A percentile compares a stretch with the other conserved stretches of the same genome.
Conservation (phyloP, 2,329 filamentous ascomycete species). For the Calonectria naviculata region DNA sequence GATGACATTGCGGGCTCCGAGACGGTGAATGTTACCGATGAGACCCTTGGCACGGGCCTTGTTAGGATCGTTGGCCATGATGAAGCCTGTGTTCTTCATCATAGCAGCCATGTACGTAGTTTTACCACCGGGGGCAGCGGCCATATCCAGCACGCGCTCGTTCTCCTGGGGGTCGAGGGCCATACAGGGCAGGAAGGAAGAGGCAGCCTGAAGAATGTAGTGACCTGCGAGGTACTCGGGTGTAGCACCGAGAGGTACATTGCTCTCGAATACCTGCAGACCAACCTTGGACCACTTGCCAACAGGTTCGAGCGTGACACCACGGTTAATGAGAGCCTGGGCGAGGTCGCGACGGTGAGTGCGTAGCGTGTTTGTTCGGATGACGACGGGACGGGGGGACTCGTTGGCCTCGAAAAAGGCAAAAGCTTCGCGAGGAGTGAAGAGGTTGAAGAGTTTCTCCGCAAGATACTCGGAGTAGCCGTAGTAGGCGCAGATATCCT, state of each 20-base stretch:
- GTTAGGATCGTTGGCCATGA: constrained; percentile 97
- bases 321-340: constrained; percentile 93
- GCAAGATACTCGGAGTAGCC: constrained; percentile 96
- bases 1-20: constrained; percentile 92
- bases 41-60: constrained; percentile 95
- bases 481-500: constrained; percentile 96
- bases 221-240: constrained; percentile 97
- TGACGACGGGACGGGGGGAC: constrained; percentile 90
- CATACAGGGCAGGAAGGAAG: constrained; percentile 98
- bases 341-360: constrained; percentile 83
- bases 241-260: constrained; percentile 87
- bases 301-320: constrained; percentile 94
- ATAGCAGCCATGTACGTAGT: constrained; percentile 95
- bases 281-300: constrained; percentile 99
- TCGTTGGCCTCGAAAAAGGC: constrained; percentile 99
- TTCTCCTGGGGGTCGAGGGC: constrained; percentile 93
- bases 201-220: constrained; percentile 97
- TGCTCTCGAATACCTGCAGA: constrained; percentile 93
- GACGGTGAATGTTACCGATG: constrained; percentile 96
- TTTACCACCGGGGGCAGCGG: constrained; percentile 94
- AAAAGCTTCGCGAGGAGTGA: constrained; percentile 92
- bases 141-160: constrained; percentile 93
- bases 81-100: constrained; percentile 94
- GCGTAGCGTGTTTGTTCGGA: constrained; percentile 95
- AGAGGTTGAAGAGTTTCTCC: constrained; percentile 93